Evolutionary conservation across 768 basidiomycete genomes (phyloP).

Genomic region (Leccinum barrowsii): DNA sequence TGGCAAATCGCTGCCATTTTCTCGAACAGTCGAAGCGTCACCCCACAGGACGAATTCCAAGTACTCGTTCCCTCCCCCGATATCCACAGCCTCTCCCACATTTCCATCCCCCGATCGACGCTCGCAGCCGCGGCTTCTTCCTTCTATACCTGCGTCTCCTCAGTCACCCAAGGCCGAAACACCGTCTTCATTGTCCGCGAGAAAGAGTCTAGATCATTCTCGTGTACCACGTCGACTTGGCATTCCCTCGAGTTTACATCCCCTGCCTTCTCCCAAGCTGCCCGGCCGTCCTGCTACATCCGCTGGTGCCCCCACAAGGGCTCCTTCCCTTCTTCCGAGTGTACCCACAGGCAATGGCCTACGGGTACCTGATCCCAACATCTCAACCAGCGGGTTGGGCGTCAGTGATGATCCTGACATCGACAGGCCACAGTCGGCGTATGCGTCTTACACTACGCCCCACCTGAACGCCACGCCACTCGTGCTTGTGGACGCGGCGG

Average conservation of each 20-base stretch:
- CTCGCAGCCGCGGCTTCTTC: conserved; percentile 15
- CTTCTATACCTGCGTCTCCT: conserved; percentile 32
- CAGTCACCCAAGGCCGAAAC: conserved; percentile 15
- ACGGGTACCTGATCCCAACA: conserved; percentile 1
- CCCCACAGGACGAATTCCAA: conserved; percentile 17
- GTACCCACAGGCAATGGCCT: background rate
- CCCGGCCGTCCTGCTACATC: conserved; percentile 40
- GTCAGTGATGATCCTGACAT: background rate
- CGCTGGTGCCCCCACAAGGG: conserved; percentile 24
- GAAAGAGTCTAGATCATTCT: conserved; percentile 18
- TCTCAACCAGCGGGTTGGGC: conserved; percentile 1
- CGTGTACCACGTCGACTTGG: conserved; percentile 12
- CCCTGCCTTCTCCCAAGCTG: conserved; percentile 11
- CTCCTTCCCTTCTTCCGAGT: conserved; percentile 3
- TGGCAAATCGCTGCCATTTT: conserved; percentile 10
- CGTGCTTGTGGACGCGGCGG: conserved; percentile 18
- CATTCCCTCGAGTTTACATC: background rate
- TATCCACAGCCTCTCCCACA: conserved; percentile 5
- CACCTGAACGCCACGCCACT: conserved; percentile 16
- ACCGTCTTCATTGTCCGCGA: conserved; percentile 18
- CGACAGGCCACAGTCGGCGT: conserved; percentile 26
- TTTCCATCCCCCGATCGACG: conserved; percentile 11
- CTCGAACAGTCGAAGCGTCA: conserved; percentile 1
- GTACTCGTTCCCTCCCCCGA: conserved; percentile 22
- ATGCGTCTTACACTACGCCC: conserved; percentile 20